Base-by-base conservation (phyloP, 805 yeast species). In the Schwanniomyces pseudopolymorphus region DNA sequence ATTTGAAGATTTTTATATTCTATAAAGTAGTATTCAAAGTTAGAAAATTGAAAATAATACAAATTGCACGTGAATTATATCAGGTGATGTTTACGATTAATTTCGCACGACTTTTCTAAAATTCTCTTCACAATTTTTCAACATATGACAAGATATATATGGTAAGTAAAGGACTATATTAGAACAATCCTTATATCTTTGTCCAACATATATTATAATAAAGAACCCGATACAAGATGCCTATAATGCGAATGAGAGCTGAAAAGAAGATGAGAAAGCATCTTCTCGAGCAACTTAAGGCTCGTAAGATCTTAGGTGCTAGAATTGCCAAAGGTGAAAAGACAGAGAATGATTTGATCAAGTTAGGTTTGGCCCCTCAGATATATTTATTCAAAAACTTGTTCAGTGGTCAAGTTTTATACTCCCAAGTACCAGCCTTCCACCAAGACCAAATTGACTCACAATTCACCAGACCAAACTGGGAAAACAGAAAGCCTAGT, bases 391-490 rank as follows among this genome's bases (percentile, higher is more conserved):
- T 87, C 74, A 81, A 94, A 62, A 90, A 91, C 72, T 67, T 89
- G 41, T 94, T 89, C 69, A 77, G 86, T 35, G 97, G 97, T 4
- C 97, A 91, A 72, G 95, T 90, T 16, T 67, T 89, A 9, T 91
- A 89, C 64, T 84, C 96, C 5, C 97, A 91, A 67, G 79, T 87
- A 10, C 94, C 96, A 33, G 84, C 70, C 44, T 78, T 51, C 69
- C 79, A 78, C 51, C 77, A 69, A 54, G 68, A 74, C 36, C 86
- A 86, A 63, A 82, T 88, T 50, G 79, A 83, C 49, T 75, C 70
- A 51, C 94, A 85, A 70, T 89, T 87, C 64, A 78, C 77, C 51
- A 77, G 88, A 60, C 95, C 96, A 39, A 88, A 89, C 72, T 88
- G 96, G 95, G 86, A 88, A 61, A 89, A 91, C 72, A 77, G 86